Evolutionary conservation across 768 basidiomycete genomes (phyloP), one percentile per base, ranked within the genome.

Genomic region (Dacryopinax spathularia): DNA sequence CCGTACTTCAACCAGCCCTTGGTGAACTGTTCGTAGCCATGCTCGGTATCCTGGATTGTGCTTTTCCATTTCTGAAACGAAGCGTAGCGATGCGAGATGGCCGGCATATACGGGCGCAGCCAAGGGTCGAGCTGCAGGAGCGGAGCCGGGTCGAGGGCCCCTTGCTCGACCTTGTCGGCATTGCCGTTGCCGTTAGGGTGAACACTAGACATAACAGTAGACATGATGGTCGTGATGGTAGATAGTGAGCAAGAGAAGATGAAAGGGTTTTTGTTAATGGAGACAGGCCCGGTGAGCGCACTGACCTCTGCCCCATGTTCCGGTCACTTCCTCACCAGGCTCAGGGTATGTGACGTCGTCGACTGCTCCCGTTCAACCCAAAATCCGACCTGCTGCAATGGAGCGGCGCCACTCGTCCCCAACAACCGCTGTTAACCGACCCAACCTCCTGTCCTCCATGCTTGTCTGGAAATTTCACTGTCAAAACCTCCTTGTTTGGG

Each of bases 11-110:
- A 78, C 74, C 90, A 94, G 1, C 90, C 90, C 70, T 85, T 82
- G 5, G 88, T 86, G 73, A 91, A 91, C 18, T 77, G 76, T 31
- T 88, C 87, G 67, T 84, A 82, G 20, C 96, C 95, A 60, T 92
- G 92, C 76, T 98, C 94, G 67, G 84, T 75, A 59, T 81, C 69
- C 25, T 87, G 80, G 69, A 96, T 89, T 44, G 76, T 78, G 68
- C 86, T 81, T 69, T 87, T 90, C 88, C 88, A 90, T 69, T 82
- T 79, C 64, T 81, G 80, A 76, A 84, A 91, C 33, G 73, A 71
- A 62, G 84, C 82, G 73, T 91, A 79, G 65, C 90, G 80, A 68
- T 81, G 80, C 64, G 82, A 76, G 72, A 92, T 89, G 43, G 82
- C 79, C 31, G 84, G 80, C 61, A 87, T 77, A 69, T 87, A 81